Conservation (phyloP, 1,284 basidiomycete species). For the Anthracocystis panici-leucophaei region DNA sequence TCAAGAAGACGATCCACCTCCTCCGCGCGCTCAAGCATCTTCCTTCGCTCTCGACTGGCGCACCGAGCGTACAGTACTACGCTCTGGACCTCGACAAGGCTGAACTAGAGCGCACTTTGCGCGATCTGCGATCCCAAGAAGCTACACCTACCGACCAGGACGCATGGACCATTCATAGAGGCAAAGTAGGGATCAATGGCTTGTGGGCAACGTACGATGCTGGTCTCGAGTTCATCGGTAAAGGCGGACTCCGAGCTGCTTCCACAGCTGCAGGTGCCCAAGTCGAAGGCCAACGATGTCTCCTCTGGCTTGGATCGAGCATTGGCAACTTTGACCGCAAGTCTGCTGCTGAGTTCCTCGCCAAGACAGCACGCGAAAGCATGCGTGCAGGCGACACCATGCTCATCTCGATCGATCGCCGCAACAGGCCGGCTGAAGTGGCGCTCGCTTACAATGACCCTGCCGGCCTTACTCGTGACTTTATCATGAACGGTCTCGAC, state of each 20-base stretch:
- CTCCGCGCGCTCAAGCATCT: constrained; percentile 77
- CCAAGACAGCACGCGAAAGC: constrained; percentile 75
- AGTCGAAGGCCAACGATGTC: constrained; percentile 47
- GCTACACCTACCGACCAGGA: constrained; percentile 74
- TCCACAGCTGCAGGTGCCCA: constrained; percentile 38
- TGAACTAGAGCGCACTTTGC: constrained; percentile 85
- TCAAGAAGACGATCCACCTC: constrained; percentile 80
- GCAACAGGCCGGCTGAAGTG: constrained; percentile 78
- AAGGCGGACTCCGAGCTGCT: constrained; percentile 69
- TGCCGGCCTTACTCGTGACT: constrained; percentile 79
- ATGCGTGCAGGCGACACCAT: constrained; percentile 77
- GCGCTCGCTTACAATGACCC: constrained; percentile 75
- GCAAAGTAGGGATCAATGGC: constrained; percentile 72
- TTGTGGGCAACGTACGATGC: constrained; percentile 91
- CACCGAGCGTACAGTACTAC: constrained; percentile 82
- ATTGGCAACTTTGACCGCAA: constrained; percentile 89
- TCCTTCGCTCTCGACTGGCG: constrained; percentile 54
- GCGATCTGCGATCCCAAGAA: constrained; percentile 73
- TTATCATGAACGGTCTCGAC: constrained; percentile 90
- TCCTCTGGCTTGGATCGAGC: constrained; percentile 94
- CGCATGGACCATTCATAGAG: constrained; percentile 57
- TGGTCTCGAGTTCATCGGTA: constrained; percentile 74
- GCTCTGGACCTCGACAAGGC: constrained; percentile 90
- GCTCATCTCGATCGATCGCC: constrained; percentile 84
- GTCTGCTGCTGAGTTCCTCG: constrained; percentile 79